Conservation (phyloP, 2,329 filamentous ascomycete species). For the Cryphonectria japonica region DNA sequence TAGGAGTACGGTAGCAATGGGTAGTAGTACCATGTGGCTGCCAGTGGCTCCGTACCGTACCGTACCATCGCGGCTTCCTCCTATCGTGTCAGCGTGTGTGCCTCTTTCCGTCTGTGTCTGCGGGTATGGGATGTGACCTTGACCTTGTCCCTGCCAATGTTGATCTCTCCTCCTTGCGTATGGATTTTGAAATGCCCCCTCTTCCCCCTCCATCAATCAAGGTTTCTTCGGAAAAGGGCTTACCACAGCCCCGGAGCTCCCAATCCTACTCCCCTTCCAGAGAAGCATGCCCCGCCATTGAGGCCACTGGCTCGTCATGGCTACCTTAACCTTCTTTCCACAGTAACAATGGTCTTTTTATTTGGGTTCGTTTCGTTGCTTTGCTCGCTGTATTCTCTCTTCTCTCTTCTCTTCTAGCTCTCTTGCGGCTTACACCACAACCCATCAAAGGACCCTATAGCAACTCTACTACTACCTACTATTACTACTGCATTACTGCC, state of each 20-base stretch:
- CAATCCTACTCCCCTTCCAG: not conserved
- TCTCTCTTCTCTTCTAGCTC: not conserved
- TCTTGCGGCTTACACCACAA: not conserved
- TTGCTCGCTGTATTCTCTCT: constrained; percentile 1
- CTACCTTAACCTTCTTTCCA: not conserved
- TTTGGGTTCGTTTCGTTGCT: not conserved
- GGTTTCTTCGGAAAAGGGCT: not conserved
- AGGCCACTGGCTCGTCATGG: not conserved
- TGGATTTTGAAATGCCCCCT: not conserved
- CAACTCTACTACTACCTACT: too few relatives aligned
- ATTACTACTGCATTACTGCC: not conserved
- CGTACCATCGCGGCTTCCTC: not conserved
- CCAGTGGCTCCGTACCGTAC: not conserved
- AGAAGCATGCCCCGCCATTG: not conserved
- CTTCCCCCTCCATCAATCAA: not conserved
- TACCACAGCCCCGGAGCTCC: not conserved
- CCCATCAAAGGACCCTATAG: too few relatives aligned
- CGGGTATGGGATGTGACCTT: not conserved
- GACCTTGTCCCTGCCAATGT: not conserved
- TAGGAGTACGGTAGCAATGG: not conserved
- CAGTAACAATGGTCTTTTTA: not conserved
- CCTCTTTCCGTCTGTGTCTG: not conserved
- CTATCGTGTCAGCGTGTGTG: not conserved
- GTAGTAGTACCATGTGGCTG: not conserved
- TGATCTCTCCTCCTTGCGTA: not conserved